phyloP scores from a whole-genome alignment of 192 early-diverging fungal genomes.

The Dispira parvispora region DNA sequence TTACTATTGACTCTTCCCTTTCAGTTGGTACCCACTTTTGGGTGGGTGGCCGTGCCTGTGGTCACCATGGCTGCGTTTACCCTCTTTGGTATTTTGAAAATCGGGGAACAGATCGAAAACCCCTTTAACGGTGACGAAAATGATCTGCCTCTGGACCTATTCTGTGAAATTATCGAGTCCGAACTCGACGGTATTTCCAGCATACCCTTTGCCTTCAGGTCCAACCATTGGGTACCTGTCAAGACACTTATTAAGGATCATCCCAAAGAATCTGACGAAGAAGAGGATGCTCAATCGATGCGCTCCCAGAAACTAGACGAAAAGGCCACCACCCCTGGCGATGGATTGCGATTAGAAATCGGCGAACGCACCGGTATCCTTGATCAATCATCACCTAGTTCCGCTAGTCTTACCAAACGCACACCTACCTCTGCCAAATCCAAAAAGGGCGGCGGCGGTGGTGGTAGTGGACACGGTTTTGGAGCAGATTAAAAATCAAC shows the following conservation, averaged over 20 bases:
- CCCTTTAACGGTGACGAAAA: slow-evolving; percentile 56
- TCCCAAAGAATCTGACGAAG: background rate
- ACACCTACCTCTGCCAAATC: background rate
- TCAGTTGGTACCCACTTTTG: slow-evolving; percentile 36
- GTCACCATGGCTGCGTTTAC: slow-evolving; percentile 43
- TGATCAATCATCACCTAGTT: background rate
- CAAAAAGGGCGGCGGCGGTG: background rate
- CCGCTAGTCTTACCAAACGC: background rate
- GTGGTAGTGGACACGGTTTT: background rate
- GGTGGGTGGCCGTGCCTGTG: slow-evolving; percentile 48
- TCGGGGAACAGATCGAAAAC: slow-evolving; percentile 72
- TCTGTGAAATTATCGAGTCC: slow-evolving; percentile 23
- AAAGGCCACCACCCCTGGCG: no score
- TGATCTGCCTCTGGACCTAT: slow-evolving; percentile 30
- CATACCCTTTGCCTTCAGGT: background rate
- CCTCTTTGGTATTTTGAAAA: slow-evolving; percentile 62
- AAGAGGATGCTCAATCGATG: no score
- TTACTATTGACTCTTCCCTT: slow-evolving; percentile 56
- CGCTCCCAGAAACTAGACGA: no score
- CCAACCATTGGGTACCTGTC: slow-evolving; percentile 3
- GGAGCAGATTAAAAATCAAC: background rate
- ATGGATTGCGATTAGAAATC: no score
- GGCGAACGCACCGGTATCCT: no score
- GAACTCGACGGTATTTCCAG: slow-evolving; percentile 17
- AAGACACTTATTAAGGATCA: background rate